A percentile compares a stretch with the other conserved stretches of the same genome.
phyloP scores from a whole-genome alignment of 257 asterid species.

The Solanum chilense region DNA sequence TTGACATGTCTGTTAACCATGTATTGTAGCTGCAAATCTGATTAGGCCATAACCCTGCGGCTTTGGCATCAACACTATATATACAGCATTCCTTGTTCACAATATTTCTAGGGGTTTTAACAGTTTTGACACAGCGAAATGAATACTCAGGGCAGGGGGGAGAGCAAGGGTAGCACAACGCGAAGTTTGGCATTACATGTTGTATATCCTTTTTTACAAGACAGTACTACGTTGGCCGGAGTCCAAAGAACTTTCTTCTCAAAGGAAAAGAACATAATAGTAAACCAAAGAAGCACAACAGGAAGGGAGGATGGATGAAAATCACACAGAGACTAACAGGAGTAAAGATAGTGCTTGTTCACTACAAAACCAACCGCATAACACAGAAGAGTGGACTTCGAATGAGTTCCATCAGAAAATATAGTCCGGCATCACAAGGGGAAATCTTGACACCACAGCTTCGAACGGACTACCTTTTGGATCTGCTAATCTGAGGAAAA shows the following conservation, averaged over 20 bases:
- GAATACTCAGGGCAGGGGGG: not conserved
- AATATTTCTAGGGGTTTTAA: not conserved
- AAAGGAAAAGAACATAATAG: not conserved
- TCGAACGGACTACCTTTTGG: conserved; percentile 48
- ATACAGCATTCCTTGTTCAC: not conserved
- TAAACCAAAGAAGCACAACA: not conserved
- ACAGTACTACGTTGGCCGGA: not conserved
- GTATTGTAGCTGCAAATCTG: not conserved
- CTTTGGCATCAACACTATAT: not conserved
- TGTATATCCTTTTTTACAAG: not conserved
- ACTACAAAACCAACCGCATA: not conserved
- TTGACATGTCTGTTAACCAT: not conserved
- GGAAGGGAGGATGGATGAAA: not conserved
- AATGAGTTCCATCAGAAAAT: conserved; percentile 36
- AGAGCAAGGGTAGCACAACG: not conserved
- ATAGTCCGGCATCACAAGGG: conserved; percentile 64
- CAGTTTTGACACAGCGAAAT: not conserved
- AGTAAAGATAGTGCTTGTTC: not conserved
- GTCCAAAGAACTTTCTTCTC: not conserved
- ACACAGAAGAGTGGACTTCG: not conserved
- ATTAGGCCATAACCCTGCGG: not conserved
- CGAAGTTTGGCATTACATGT: not conserved
- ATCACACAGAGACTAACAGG: not conserved
- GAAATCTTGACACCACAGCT: conserved; percentile 56
- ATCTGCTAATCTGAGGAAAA: conserved; percentile 45